Base-by-base conservation (phyloP, 768 basidiomycete species). In the Lentinula lateritia region DNA sequence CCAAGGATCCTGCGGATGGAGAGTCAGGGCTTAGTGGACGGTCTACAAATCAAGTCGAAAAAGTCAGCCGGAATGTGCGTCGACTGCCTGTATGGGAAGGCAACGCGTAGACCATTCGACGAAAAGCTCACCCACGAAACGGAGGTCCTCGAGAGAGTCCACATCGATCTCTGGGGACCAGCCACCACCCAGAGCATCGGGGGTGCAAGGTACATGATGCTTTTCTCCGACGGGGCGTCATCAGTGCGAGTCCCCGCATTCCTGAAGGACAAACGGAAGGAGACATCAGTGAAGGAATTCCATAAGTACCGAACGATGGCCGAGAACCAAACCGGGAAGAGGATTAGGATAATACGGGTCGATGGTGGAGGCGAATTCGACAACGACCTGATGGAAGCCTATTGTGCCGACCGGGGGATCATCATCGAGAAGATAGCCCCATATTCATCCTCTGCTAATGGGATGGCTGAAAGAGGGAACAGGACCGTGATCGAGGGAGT, bases 311-410 rank as follows among this genome's bases (percentile, higher is more conserved):
- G 62, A 0, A 43, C 42, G 0, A 50, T 61, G 18, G 62, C 69
- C 0, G 65, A 74, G 18, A 15, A 57, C 0, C 70, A 71, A 39
- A 65, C 63, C 0, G 60, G 64, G 4, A 50, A 55, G 28, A 64
- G 63, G 39, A 32, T 72, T 0, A 63, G 62, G 13, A 45, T 39
- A 0, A 60, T 72, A 3, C 48, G 63, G 1, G 56, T 63, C 0
- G 73, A 76, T 56, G 61, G 66, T 12, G 75, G 74, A 5, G 65
- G 66, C 2, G 72, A 75, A 62, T 75, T 68, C 45, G 46, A 68
- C 8, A 69, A 67, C 56, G 23, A 59, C 0, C 53, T 68, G 6
- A 73, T 72, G 52, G 35, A 66, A 6, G 50, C 16, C 1, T 67
- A 65, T 36, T 63, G 66, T 15, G n/a, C 6, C 0, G 45, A 60